These are phyloP conservation scores for Plasmodium ovale DNA, from an alignment of 169 alveolate genomes.

Conservation along the genomic window DNA sequence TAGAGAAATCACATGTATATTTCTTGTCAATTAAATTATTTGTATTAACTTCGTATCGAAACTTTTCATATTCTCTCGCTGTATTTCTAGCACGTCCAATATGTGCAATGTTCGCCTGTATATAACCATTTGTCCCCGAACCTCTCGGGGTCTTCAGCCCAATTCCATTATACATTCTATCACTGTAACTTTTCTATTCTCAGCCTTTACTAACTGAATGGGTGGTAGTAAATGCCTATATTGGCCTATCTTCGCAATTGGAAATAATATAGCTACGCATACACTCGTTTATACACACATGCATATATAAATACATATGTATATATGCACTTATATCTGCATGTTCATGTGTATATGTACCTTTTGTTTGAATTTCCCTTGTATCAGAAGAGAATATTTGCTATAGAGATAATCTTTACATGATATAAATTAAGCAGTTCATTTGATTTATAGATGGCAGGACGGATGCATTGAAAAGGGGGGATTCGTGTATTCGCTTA, in stretches of 20 bases:
- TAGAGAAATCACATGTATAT: constrained; percentile 74
- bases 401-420: too few species aligned
- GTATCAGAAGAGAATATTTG: neutral
- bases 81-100: constrained; percentile 69
- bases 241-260: neutral
- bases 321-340: neutral
- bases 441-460: too few species aligned
- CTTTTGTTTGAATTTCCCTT: neutral
- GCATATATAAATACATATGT: neutral
- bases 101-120: constrained; percentile 84
- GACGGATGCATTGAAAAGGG: too few species aligned
- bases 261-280: too few species aligned
- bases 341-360: neutral
- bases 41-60: constrained; percentile 47
- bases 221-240: neutral
- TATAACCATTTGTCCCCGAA: constrained; percentile 87
- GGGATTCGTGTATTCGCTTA: too few species aligned
- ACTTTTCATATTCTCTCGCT: constrained; percentile 56
- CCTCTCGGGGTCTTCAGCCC: constrained; percentile 88
- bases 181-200: neutral
- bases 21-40: constrained; percentile 56
- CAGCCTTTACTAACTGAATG: neutral
- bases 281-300: too few species aligned
- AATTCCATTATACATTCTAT: constrained; percentile 83
- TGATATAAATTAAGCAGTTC: too few species aligned